Evolutionary conservation across 495 filamentous ascomycete species (phyloP).

Genomic region (Haplographium delicatum): DNA sequence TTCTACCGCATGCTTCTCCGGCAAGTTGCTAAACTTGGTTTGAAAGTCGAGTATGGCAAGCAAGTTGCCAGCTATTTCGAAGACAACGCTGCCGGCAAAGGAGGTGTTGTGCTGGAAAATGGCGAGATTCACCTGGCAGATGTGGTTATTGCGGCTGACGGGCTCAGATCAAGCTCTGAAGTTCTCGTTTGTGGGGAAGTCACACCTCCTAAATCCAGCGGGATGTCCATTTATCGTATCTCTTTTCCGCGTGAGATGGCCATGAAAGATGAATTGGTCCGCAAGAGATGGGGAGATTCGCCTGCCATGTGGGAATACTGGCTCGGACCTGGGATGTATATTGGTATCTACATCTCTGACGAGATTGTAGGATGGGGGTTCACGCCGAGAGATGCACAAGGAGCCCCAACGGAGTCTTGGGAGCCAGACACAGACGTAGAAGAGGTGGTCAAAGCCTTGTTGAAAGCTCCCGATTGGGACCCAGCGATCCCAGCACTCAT

Average conservation of each 20-base stretch:
- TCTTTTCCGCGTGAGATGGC: not conserved
- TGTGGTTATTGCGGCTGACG: constrained; percentile 56
- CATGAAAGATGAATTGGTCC: too few relatives aligned
- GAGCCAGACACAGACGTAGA: not conserved
- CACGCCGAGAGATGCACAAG: too few relatives aligned
- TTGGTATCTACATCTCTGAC: too few relatives aligned
- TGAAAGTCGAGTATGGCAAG: constrained; percentile 49
- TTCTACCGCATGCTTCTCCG: constrained; percentile 52
- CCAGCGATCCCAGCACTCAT: constrained; percentile 23
- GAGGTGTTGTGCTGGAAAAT: constrained; percentile 41
- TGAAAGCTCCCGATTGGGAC: constrained; percentile 43
- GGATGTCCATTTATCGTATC: constrained; percentile 11
- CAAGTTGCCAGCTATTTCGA: constrained; percentile 47
- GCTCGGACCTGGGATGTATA: too few relatives aligned
- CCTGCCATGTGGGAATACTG: too few relatives aligned
- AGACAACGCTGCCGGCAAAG: constrained; percentile 35
- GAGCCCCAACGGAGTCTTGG: not conserved
- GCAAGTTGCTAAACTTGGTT: constrained; percentile 43
- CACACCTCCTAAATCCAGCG: constrained; percentile 38
- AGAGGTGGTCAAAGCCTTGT: constrained; percentile 35
- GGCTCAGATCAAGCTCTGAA: constrained; percentile 47
- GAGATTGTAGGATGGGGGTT: too few relatives aligned
- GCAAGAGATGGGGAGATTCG: too few relatives aligned
- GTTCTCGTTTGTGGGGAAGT: constrained; percentile 46
- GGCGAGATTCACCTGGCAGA: constrained; percentile 47